Conservation (phyloP, 164 flowering plant species). For the Umbilicus rupestris region DNA sequence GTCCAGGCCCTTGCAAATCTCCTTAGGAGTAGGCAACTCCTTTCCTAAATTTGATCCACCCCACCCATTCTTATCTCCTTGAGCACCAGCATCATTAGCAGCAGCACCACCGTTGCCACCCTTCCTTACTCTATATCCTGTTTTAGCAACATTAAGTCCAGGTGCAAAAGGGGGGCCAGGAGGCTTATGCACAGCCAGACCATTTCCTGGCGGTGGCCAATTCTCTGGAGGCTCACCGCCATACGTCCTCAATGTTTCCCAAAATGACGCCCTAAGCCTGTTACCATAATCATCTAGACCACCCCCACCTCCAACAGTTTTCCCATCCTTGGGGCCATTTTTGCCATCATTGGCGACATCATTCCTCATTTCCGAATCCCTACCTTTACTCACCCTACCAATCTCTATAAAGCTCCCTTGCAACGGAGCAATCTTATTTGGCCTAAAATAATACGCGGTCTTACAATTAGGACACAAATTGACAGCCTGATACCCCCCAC, state of each 20-base stretch:
- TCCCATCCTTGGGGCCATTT: not conserved
- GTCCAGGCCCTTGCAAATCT: slow-evolving; percentile 84
- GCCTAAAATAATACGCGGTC: slow-evolving; percentile 63
- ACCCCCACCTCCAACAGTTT: slow-evolving; percentile 5
- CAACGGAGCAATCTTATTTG: slow-evolving; percentile 45
- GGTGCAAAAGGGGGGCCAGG: slow-evolving; percentile 82
- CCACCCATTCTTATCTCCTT: slow-evolving; percentile 48
- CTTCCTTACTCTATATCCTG: slow-evolving; percentile 23
- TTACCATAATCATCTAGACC: slow-evolving; percentile 16
- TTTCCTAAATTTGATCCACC: slow-evolving; percentile 82
- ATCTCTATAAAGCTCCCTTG: slow-evolving; percentile 87
- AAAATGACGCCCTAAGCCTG: slow-evolving; percentile 43
- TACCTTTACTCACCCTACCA: slow-evolving; percentile 29
- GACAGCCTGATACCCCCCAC: slow-evolving; percentile 34
- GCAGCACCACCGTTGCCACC: slow-evolving; percentile 13
- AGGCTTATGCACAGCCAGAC: slow-evolving; percentile 70
- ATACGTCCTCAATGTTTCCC: slow-evolving; percentile 58
- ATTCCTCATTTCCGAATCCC: slow-evolving; percentile 13
- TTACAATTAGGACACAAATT: slow-evolving; percentile 90
- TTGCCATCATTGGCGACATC: not conserved
- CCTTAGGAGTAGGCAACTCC: slow-evolving; percentile 88
- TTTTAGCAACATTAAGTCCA: slow-evolving; percentile 48
- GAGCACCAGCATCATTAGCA: slow-evolving; percentile 16
- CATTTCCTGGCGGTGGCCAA: slow-evolving; percentile 50
- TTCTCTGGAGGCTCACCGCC: slow-evolving; percentile 62